Evolutionary conservation across 495 filamentous ascomycete genomes (phyloP).

Genomic region (Alectoria sarmentosa): DNA sequence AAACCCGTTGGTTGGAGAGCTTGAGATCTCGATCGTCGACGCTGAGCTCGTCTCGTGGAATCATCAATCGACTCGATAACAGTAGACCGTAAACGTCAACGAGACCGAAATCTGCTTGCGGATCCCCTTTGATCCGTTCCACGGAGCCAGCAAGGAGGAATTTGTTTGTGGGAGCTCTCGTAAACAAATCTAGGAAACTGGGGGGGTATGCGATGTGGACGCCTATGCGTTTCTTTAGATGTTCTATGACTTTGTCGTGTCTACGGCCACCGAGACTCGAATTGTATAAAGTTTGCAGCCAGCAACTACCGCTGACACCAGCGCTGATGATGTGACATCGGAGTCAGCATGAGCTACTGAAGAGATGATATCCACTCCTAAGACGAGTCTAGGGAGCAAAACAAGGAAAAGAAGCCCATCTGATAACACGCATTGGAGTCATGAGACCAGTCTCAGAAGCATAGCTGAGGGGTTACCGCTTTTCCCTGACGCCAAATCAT

Average conservation of each 20-base stretch:
- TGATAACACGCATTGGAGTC: too few species aligned
- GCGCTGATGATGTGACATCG: constrained; percentile 33
- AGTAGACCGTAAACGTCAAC: constrained; percentile 90
- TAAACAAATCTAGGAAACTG: constrained; percentile 65
- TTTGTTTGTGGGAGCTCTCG: constrained; percentile 82
- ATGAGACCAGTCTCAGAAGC: too few species aligned
- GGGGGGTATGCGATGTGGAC: constrained; percentile 92
- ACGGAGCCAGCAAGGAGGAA: constrained; percentile 80
- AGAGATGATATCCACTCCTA: neutral
- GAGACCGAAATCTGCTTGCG: constrained; percentile 73
- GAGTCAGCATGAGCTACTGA: constrained; percentile 40
- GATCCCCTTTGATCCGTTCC: constrained; percentile 81
- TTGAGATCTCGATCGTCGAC: constrained; percentile 75
- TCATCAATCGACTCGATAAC: constrained; percentile 71
- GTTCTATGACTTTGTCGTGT: constrained; percentile 62
- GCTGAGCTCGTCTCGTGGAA: constrained; percentile 75
- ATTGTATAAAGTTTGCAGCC: constrained; percentile 84
- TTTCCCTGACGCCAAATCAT: neutral
- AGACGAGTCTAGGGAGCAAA: too few species aligned
- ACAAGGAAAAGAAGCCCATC: too few species aligned
- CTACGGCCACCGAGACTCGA: constrained; percentile 66
- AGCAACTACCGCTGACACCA: constrained; percentile 91
- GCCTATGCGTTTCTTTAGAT: constrained; percentile 76
- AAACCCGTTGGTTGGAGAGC: constrained; percentile 71
- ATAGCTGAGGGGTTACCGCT: too few species aligned